Conservation (phyloP, 2,329 filamentous ascomycete species). For the Trichoderma harzianum region DNA sequence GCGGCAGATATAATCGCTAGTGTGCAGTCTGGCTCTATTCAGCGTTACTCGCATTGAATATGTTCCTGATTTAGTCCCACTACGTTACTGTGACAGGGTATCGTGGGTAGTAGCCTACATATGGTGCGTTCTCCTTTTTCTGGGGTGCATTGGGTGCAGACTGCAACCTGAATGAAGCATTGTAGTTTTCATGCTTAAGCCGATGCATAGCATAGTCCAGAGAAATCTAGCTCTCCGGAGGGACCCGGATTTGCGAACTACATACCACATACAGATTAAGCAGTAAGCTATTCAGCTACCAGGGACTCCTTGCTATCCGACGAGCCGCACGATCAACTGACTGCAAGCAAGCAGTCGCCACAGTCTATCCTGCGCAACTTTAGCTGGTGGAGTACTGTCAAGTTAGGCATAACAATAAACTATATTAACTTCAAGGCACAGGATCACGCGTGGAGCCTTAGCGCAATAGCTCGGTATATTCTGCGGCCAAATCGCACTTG, state of each 20-base stretch:
- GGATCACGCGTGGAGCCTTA: background rate
- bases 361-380: background rate
- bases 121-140: background rate
- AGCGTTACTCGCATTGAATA: background rate
- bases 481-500: background rate
- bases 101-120: background rate
- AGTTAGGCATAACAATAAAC: background rate
- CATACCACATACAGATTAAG: background rate
- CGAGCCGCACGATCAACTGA: background rate
- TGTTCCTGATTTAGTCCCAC: background rate
- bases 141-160: background rate
- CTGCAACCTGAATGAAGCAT: background rate
- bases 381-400: background rate
- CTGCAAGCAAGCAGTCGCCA: background rate
- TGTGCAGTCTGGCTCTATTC: background rate
- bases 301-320: background rate
- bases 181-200: background rate
- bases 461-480: background rate
- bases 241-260: background rate
- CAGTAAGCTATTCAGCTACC: background rate
- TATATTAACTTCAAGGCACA: background rate
- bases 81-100: background rate
- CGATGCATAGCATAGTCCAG: background rate
- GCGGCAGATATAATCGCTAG: background rate
- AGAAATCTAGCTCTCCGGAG: background rate